Evolutionary conservation across 2,329 filamentous ascomycete genomes (phyloP), one percentile per base, ranked within the genome.

Genomic region (Metarhizium humberi): DNA sequence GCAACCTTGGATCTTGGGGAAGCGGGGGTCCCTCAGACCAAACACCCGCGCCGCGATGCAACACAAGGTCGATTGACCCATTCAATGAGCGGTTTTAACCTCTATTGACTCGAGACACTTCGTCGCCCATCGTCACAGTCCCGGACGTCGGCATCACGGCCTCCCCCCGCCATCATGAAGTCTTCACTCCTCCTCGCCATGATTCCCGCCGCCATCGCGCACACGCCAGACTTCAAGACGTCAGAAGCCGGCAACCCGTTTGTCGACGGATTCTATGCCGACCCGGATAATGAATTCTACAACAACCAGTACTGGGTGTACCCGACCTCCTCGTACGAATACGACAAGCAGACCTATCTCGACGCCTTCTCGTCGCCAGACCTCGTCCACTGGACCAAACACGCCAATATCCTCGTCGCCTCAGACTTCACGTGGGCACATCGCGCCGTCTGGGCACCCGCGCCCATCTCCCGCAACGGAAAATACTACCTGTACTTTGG

Each of bases 401-500:
- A 78, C 57, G 61, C 68, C 18, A 69, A 69, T 42, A 69, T 78
- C 55, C 65, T 79, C 30, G 74, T 56, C 11, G 57, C 60, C 4
- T 50, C 56, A 38, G 57, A 61, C 55, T 63, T 66, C 29, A 60
- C 67, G 4, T 79, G 76, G 76, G 75, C 74, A 6, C 71, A 62
- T 2, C 67, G 68, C 53, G 75, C 75, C 0, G 64, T 77, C 20
- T 78, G 76, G 76, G 76, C 75, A 2, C 76, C 76, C 0, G 74
- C 75, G 0, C 71, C 76, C 13, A 68, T 75, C 40, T 59, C 59
- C 14, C 69, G 74, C 38, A 67, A 75, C 57, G 73, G 72, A 11
- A 73, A 69, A 45, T 78, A 78, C 61, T 78, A 73, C 59, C 67
- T 79, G 53, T 79, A 79, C 63, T 79, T 78, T 58, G 73, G 68